These are phyloP conservation scores for Claviceps digitariae DNA, from an alignment of 2,329 filamentous ascomycete genomes.

Conservation along the genomic window DNA sequence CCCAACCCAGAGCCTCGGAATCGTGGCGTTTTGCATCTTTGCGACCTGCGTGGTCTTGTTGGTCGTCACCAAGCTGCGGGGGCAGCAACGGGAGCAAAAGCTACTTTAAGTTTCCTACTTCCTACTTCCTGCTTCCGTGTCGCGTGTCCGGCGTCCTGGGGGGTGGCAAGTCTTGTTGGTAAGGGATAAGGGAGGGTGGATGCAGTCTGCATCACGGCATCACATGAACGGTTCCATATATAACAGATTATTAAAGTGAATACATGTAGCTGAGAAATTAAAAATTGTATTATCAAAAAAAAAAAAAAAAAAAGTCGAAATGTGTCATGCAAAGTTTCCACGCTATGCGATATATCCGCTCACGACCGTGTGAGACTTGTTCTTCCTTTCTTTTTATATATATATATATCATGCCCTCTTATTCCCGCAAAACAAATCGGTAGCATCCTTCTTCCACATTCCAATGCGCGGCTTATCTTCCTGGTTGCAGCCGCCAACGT, in stretches of 20 bases:
- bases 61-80: slow-evolving; percentile 24
- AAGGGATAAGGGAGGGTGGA: too few relatives aligned
- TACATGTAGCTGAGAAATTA: too few relatives aligned
- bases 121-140: too few relatives aligned
- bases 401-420: background rate
- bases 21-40: slow-evolving; percentile 49
- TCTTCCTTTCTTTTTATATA: background rate
- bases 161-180: background rate
- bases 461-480: slow-evolving; percentile 12
- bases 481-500: slow-evolving; percentile 52
- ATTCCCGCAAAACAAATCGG: slow-evolving; percentile 52
- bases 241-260: too few relatives aligned
- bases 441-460: slow-evolving; percentile 25
- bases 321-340: background rate
- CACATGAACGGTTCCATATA: too few relatives aligned
- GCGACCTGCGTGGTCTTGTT: slow-evolving; percentile 52
- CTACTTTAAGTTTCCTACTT: background rate
- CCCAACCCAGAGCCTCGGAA: slow-evolving; percentile 48
- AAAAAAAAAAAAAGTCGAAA: background rate
- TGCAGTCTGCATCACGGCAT: too few relatives aligned
- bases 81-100: background rate
- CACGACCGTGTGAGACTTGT: background rate
- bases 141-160: background rate
- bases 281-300: too few relatives aligned
- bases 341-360: background rate